Percentiles rank a stretch among this genome's conserved stretches.
These are phyloP conservation scores for Phaeosphaeriaceae sp. DNA, from an alignment of 2,329 filamentous ascomycete genomes.

Conservation along the genomic window DNA sequence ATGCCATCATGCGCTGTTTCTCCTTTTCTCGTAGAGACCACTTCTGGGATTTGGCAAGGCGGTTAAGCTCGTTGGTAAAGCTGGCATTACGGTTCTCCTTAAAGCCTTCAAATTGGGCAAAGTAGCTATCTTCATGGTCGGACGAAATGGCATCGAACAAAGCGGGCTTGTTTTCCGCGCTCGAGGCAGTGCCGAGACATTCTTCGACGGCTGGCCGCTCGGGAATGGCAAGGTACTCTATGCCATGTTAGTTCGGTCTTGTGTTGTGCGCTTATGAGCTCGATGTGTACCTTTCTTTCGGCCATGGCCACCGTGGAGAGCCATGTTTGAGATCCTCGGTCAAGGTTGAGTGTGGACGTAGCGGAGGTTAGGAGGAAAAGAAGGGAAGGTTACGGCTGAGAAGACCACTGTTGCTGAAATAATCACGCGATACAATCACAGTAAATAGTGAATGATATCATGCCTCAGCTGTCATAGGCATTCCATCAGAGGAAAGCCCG, in stretches of 20 bases:
- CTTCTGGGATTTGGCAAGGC: conserved; percentile 16
- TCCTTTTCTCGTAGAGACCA: conserved; percentile 15
- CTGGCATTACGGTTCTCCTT: conserved; percentile 6
- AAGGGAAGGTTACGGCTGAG: no score
- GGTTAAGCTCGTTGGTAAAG: conserved; percentile 16
- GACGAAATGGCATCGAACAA: conserved; percentile 1
- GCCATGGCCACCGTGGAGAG: background rate
- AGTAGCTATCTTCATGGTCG: background rate
- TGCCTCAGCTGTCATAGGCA: no score
- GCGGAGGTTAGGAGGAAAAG: no score
- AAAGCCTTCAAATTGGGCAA: conserved; percentile 16
- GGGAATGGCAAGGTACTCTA: background rate
- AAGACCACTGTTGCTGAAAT: no score
- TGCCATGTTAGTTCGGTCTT: background rate
- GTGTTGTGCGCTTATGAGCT: no score
- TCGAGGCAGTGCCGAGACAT: background rate
- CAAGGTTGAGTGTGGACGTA: no score
- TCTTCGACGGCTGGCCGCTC: background rate
- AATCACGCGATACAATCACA: no score
- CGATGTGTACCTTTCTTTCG: background rate
- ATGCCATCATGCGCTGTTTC: conserved; percentile 7
- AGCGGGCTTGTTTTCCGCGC: background rate
- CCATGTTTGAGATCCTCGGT: no score
- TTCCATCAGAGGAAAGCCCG: no score
- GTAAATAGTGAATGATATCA: no score